Conservation (phyloP, 116 monocot genomes). For the Papilionanthe hybrid region DNA sequence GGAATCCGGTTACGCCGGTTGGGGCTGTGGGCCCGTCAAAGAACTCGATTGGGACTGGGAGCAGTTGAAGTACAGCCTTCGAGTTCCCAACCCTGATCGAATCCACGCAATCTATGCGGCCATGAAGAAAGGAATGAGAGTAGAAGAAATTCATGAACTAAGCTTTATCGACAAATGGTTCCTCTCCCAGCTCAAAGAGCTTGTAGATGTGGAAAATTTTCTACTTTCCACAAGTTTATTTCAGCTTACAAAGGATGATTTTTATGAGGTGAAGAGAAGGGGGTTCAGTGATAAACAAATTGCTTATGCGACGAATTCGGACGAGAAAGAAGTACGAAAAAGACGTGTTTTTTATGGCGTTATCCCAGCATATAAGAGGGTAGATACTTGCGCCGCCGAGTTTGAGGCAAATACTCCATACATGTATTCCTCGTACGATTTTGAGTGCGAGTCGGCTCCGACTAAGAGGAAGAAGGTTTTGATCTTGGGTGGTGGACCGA, state of each 20-base stretch:
- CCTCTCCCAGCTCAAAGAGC: constrained; percentile 79
- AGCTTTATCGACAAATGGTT: constrained; percentile 89
- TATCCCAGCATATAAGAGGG: constrained; percentile 82
- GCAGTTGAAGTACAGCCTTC: constrained; percentile 70
- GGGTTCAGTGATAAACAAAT: constrained; percentile 93
- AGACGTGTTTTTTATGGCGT: constrained; percentile 60
- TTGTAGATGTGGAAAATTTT: constrained; percentile 83
- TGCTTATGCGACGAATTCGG: constrained; percentile 64
- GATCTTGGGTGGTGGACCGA: constrained; percentile 98
- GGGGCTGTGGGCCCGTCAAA: constrained; percentile 76
- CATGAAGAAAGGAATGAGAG: constrained; percentile 84
- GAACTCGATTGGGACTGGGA: constrained; percentile 80
- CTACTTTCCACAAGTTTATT: constrained; percentile 41
- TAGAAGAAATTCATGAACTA: constrained; percentile 87
- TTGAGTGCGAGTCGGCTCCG: constrained; percentile 88
- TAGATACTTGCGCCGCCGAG: constrained; percentile 98
- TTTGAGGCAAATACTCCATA: constrained; percentile 98
- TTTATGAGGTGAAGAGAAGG: constrained; percentile 77
- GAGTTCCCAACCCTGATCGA: constrained; percentile 88
- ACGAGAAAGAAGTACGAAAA: constrained; percentile 60
- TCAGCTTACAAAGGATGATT: constrained; percentile 70
- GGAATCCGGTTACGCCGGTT: constrained; percentile 86
- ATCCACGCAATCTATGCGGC: constrained; percentile 91
- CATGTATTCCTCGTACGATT: constrained; percentile 97
- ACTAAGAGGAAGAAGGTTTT: constrained; percentile 74